Percentiles rank a stretch among this genome's conserved stretches.
phyloP scores from a whole-genome alignment of 140 eudicot genomes.

The Stevia rebaudiana region DNA sequence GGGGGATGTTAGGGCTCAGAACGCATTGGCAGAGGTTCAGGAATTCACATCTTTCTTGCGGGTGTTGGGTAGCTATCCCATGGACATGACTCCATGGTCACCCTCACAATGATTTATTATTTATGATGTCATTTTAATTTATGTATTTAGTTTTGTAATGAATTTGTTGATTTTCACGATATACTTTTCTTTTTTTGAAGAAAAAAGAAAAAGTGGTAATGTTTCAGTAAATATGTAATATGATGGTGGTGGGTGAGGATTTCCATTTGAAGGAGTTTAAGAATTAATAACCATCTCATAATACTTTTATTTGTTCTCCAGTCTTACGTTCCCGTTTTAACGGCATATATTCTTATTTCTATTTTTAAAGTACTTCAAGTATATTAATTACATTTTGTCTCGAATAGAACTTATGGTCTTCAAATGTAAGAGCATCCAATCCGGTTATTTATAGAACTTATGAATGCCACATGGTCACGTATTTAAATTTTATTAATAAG shows the following conservation, averaged over 20 bases:
- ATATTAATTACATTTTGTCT: too few relatives aligned
- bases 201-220: neutral
- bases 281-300: conserved; percentile 10
- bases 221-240: conserved; percentile 30
- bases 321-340: too few relatives aligned
- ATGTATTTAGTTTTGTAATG: neutral
- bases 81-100: conserved; percentile 97
- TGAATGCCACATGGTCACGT: too few relatives aligned
- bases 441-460: too few relatives aligned
- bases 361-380: too few relatives aligned
- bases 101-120: conserved; percentile 35
- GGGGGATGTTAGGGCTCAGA: conserved; percentile 97
- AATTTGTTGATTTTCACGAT: neutral
- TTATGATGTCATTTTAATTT: conserved; percentile 16
- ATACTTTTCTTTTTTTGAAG: neutral
- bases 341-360: too few relatives aligned
- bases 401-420: too few relatives aligned
- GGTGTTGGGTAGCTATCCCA: conserved; percentile 96
- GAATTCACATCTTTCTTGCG: conserved; percentile 86
- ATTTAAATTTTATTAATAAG: too few relatives aligned
- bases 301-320: conserved; percentile 2
- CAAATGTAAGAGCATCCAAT: too few relatives aligned
- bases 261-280: neutral
- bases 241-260: neutral
- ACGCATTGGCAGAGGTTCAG: conserved; percentile 91